These are phyloP conservation scores for Grosmannia penicillata DNA, from an alignment of 2,329 filamentous ascomycete genomes.

Conservation along the genomic window DNA sequence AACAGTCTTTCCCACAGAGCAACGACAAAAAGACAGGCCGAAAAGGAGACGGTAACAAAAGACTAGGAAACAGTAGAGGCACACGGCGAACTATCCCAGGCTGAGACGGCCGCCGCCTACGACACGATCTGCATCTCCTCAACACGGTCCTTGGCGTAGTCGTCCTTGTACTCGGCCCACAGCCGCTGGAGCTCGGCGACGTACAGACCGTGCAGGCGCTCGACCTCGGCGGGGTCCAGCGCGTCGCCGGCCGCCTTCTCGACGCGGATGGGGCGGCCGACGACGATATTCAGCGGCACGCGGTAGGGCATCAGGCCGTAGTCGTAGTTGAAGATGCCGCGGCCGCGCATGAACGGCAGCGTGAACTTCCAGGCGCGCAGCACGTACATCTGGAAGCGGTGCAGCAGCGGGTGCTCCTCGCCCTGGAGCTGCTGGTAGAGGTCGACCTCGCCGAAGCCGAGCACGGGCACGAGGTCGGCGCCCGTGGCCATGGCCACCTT, in stretches of 20 bases:
- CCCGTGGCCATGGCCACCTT: constrained; percentile 84
- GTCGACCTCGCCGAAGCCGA: constrained; percentile 92
- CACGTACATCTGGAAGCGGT: constrained; percentile 67
- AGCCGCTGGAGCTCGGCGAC: constrained; percentile 57
- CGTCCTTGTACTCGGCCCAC: constrained; percentile 67
- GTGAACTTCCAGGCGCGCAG: constrained; percentile 88
- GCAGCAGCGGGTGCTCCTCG: constrained; percentile 61
- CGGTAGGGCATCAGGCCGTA: constrained; percentile 93
- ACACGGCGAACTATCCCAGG: background rate
- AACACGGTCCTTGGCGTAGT: constrained; percentile 47
- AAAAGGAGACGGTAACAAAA: background rate
- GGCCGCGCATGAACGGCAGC: constrained; percentile 74
- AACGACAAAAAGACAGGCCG: background rate
- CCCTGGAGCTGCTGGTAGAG: constrained; percentile 82
- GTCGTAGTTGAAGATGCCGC: constrained; percentile 95
- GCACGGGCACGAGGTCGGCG: constrained; percentile 84
- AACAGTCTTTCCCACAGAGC: too few species aligned
- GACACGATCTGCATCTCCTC: constrained; percentile 52
- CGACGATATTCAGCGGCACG: constrained; percentile 73
- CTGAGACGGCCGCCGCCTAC: background rate
- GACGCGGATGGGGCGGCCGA: constrained; percentile 68
- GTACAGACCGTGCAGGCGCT: constrained; percentile 67
- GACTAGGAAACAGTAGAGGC: background rate
- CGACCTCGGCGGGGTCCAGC: constrained; percentile 61
- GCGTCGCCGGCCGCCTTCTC: constrained; percentile 33